A percentile compares a stretch with the other conserved stretches of the same genome.
These are phyloP conservation scores for Clitoria ternatea DNA, from an alignment of 306 rosid genomes.

Conservation along the genomic window DNA sequence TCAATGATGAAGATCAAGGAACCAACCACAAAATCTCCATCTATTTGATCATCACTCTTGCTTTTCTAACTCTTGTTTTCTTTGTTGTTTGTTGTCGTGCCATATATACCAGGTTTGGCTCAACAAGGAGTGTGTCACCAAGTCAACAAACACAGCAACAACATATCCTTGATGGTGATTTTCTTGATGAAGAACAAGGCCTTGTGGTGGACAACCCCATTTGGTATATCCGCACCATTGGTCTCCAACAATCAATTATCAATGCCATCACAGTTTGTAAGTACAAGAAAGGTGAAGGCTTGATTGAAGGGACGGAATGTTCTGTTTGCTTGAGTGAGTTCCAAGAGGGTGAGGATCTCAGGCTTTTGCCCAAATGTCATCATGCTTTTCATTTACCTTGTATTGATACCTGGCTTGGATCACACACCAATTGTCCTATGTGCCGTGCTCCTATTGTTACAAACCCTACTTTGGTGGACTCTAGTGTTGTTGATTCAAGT, in stretches of 20 bases:
- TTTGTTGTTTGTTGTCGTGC: slow-evolving; percentile 31
- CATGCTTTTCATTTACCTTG: slow-evolving; percentile 88
- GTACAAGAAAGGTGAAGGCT: slow-evolving; percentile 66
- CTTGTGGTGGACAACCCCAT: slow-evolving; percentile 66
- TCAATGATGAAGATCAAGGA: not conserved
- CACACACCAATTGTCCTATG: slow-evolving; percentile 83
- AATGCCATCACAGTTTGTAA: slow-evolving; percentile 51
- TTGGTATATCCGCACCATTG: slow-evolving; percentile 82
- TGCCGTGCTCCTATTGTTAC: slow-evolving; percentile 71
- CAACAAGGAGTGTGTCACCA: slow-evolving; percentile 13
- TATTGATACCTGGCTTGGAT: slow-evolving; percentile 89
- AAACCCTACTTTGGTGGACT: slow-evolving; percentile 1
- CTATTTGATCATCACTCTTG: slow-evolving; percentile 1
- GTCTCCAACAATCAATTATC: slow-evolving; percentile 59
- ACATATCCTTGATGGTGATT: slow-evolving; percentile 22
- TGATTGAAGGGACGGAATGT: slow-evolving; percentile 80
- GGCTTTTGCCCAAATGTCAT: slow-evolving; percentile 78
- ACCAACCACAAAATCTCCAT: not conserved
- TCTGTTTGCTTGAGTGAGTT: slow-evolving; percentile 82
- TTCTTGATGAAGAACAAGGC: slow-evolving; percentile 55
- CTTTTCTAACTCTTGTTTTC: slow-evolving; percentile 33
- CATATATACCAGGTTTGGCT: slow-evolving; percentile 29
- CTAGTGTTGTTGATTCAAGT: slow-evolving; percentile 6
- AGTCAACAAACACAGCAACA: not conserved
- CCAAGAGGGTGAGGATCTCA: slow-evolving; percentile 56